A percentile compares a stretch with the other conserved stretches of the same genome.
These are phyloP conservation scores for Paecilomyces sp. DNA, from an alignment of 2,329 filamentous ascomycete genomes.

Conservation along the genomic window DNA sequence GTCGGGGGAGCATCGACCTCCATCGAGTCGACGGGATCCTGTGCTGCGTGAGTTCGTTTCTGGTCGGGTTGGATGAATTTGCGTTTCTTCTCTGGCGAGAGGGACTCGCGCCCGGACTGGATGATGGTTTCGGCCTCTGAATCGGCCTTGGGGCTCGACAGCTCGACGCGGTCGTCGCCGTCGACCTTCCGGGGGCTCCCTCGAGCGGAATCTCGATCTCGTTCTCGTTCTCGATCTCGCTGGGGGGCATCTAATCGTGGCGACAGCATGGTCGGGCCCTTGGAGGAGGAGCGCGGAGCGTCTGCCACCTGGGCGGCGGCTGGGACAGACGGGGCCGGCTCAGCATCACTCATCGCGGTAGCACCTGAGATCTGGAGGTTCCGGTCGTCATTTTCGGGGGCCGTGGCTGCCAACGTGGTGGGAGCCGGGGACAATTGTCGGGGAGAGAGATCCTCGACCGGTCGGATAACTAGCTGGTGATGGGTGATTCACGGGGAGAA, in stretches of 20 bases:
- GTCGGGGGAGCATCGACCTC: conserved; percentile 14
- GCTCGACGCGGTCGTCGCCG: conserved; percentile 24
- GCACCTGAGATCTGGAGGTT: conserved; percentile 29
- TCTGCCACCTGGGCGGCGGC: conserved; percentile 29
- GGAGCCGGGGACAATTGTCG: conserved; percentile 22
- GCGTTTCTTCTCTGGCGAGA: conserved; percentile 41
- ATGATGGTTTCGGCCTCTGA: conserved; percentile 45
- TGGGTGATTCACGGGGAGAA: too few species aligned
- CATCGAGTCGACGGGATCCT: conserved; percentile 10
- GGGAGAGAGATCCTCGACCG: background rate
- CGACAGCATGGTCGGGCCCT: conserved; percentile 11
- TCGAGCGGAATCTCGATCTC: conserved; percentile 6
- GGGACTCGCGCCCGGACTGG: conserved; percentile 37
- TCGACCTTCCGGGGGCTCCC: conserved; percentile 17
- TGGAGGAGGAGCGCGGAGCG: conserved; percentile 12
- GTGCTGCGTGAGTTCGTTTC: conserved; percentile 21
- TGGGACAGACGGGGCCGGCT: conserved; percentile 31
- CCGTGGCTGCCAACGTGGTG: conserved; percentile 26
- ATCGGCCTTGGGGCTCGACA: conserved; percentile 34
- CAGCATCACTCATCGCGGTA: conserved; percentile 44
- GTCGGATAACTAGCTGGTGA: too few species aligned
- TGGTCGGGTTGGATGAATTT: conserved; percentile 33
- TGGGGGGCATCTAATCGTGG: conserved; percentile 4
- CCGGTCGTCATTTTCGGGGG: conserved; percentile 39
- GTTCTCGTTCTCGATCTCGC: background rate